phyloP scores from a whole-genome alignment of 108 stramenopile genomes.

The Aurantiochytrium sp. region DNA sequence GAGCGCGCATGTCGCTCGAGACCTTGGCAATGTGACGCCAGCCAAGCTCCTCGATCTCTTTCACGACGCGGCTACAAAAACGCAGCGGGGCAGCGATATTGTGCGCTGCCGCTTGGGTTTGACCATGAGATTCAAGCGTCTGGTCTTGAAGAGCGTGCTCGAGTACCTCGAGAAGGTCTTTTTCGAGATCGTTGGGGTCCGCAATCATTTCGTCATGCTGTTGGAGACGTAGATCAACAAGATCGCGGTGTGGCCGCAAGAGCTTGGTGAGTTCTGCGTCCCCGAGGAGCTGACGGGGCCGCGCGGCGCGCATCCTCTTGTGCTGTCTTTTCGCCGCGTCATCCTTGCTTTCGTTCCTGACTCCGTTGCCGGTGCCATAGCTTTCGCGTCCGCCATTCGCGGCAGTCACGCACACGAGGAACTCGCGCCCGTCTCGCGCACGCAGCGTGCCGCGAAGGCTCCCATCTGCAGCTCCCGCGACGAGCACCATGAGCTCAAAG shows the following conservation, averaged over 20 bases:
- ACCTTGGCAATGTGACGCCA: background rate
- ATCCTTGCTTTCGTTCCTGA: too few relatives aligned
- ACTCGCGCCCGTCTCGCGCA: background rate
- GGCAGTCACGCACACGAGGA: background rate
- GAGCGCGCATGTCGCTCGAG: background rate
- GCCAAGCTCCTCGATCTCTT: background rate
- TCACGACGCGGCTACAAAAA: background rate
- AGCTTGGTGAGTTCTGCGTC: background rate
- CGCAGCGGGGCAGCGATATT: background rate
- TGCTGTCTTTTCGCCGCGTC: too few relatives aligned
- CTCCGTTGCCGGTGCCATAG: background rate
- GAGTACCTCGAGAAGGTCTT: background rate
- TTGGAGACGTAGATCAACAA: background rate
- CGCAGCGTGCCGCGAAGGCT: background rate
- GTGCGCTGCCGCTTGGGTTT: too few relatives aligned
- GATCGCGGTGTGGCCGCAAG: background rate
- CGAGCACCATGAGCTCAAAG: background rate
- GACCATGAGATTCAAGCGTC: too few relatives aligned
- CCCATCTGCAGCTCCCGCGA: background rate
- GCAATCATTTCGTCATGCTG: background rate
- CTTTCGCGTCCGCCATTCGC: background rate
- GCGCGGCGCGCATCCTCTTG: too few relatives aligned
- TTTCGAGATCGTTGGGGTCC: background rate
- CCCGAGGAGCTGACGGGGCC: background rate
- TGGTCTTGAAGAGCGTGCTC: background rate